Evolutionary conservation across 2,329 filamentous ascomycete species (phyloP).

Genomic region (Nigrograna mackinnonii): DNA sequence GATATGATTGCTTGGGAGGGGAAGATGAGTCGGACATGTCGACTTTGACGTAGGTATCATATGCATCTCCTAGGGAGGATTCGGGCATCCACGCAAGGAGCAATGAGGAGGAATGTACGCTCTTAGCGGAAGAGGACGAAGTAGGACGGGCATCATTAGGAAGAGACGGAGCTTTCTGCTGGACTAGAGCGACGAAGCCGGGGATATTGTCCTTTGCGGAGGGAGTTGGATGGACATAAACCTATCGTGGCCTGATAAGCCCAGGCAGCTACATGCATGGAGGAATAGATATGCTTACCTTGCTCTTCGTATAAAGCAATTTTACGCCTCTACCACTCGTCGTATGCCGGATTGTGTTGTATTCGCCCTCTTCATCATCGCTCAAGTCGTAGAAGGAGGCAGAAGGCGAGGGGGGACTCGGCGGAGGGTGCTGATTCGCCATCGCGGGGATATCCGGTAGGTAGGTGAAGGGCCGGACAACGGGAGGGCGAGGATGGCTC

Average conservation of each 20-base stretch:
- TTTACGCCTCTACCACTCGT: constrained; percentile 84
- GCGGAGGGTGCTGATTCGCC: constrained; percentile 28
- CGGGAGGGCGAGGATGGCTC: too few species aligned
- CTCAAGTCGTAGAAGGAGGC: constrained; percentile 94
- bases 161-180: constrained; percentile 68
- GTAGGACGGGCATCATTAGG: constrained; percentile 37
- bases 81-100: constrained; percentile 95
- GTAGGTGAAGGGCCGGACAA: too few species aligned
- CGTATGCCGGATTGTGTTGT: constrained; percentile 87
- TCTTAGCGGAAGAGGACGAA: constrained; percentile 47
- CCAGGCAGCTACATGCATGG: constrained; percentile 19
- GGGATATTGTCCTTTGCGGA: constrained; percentile 94
- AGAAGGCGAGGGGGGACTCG: constrained; percentile 68
- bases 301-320: constrained; percentile 94
- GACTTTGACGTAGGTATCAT: constrained; percentile 92
- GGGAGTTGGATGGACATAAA: constrained; percentile 93
- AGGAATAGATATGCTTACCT: constrained; percentile 55
- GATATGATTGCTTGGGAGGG: constrained; percentile 81
- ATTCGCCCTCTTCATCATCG: constrained; percentile 93
- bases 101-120: constrained; percentile 67
- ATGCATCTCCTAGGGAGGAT: constrained; percentile 78
- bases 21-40: constrained; percentile 82
- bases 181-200: constrained; percentile 88
- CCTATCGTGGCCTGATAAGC: constrained; percentile 53
- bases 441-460: constrained; percentile 33